These are phyloP conservation scores for Aspergillus quadricinctus DNA, from an alignment of 2,329 filamentous ascomycete species.

Conservation along the genomic window DNA sequence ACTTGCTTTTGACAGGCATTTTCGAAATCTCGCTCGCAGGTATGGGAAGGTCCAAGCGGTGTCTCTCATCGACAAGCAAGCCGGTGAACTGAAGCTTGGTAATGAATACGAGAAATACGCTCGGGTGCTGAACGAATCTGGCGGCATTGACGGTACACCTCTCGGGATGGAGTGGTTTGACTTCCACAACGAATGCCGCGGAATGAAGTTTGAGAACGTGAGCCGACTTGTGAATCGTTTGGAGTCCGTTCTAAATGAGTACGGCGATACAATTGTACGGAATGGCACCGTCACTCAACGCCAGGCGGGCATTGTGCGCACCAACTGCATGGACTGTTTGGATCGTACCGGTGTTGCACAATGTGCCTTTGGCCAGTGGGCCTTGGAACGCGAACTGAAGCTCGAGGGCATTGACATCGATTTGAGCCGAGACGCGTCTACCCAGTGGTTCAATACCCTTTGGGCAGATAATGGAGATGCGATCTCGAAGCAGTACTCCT, in stretches of 20 bases:
- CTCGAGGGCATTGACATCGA: slow-evolving; percentile 72
- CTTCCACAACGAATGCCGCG: slow-evolving; percentile 85
- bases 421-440: slow-evolving; percentile 70
- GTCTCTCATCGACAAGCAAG: slow-evolving; percentile 84
- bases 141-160: slow-evolving; percentile 46
- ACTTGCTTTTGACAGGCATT: slow-evolving; percentile 73
- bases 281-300: slow-evolving; percentile 38
- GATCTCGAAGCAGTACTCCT: slow-evolving; percentile 92
- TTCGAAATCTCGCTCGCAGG: slow-evolving; percentile 60
- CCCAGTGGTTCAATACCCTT: slow-evolving; percentile 89
- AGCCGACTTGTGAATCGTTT: slow-evolving; percentile 70
- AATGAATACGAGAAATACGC: slow-evolving; percentile 69
- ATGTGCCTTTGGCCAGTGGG: slow-evolving; percentile 79
- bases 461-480: slow-evolving; percentile 99
- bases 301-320: slow-evolving; percentile 78
- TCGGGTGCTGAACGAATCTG: slow-evolving; percentile 61
- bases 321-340: slow-evolving; percentile 98
- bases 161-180: slow-evolving; percentile 93
- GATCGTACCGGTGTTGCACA: slow-evolving; percentile 96
- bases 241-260: slow-evolving; percentile 60
- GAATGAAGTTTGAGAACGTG: slow-evolving; percentile 98
- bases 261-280: slow-evolving; percentile 65
- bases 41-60: slow-evolving; percentile 78
- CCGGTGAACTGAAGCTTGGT: slow-evolving; percentile 74
- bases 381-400: slow-evolving; percentile 74